Percentiles rank a stretch among this genome's conserved stretches.
Evolutionary conservation across 495 filamentous ascomycete species (phyloP).

Genomic region (Penicillium lagena): DNA sequence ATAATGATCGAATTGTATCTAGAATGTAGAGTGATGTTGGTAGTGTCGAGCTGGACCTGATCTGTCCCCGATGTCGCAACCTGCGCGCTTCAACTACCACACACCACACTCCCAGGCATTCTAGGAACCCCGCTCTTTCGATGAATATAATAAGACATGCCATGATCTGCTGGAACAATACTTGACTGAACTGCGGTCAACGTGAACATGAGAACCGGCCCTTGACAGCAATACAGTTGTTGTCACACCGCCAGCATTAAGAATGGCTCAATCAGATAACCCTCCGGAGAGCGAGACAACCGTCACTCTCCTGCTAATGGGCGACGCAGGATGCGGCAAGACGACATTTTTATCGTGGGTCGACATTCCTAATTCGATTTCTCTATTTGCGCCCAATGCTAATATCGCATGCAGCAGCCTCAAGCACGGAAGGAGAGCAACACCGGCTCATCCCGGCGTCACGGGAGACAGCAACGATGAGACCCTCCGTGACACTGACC

Average conservation of each 20-base stretch:
- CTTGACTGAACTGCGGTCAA: not conserved
- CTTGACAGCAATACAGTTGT: no score
- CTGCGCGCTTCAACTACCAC: no score
- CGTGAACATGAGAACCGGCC: no score
- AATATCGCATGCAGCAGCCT: constrained; percentile 11
- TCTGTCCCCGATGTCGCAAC: no score
- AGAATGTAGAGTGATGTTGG: no score
- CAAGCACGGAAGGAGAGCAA: constrained; percentile 15
- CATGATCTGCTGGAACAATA: not conserved
- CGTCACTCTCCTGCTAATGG: constrained; percentile 70
- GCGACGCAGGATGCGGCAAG: constrained; percentile 77
- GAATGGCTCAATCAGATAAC: constrained; percentile 6
- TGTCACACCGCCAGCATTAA: not conserved
- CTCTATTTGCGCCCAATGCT: not conserved
- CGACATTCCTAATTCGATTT: no score
- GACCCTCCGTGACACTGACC: constrained; percentile 65
- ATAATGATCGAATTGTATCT: no score
- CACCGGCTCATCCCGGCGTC: constrained; percentile 1
- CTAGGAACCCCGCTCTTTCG: no score
- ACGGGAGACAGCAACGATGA: constrained; percentile 8
- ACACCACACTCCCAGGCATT: no score
- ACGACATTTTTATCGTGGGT: constrained; percentile 85
- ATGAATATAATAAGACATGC: not conserved
- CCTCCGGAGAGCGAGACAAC: constrained; percentile 22
- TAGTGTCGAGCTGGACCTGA: no score